Conservation (phyloP, 2,329 filamentous ascomycete species). For the Escovopsis sp. region DNA sequence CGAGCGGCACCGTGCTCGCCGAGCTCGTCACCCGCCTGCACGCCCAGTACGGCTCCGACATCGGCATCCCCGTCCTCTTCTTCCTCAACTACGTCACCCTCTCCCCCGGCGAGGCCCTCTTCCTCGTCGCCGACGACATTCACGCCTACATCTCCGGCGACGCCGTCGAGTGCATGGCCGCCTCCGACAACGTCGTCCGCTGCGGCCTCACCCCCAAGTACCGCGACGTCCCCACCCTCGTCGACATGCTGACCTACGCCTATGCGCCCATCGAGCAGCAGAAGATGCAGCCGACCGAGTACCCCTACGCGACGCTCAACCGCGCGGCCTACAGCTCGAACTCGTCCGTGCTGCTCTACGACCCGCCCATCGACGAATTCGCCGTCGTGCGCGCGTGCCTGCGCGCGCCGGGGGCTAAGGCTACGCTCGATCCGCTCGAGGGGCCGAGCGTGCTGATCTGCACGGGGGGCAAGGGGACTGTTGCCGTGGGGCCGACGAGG, state of each 20-base stretch:
- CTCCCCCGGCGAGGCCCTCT: constrained; percentile 81
- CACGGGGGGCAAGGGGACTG: constrained; percentile 66
- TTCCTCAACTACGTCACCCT: constrained; percentile 93
- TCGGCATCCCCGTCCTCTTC: constrained; percentile 89
- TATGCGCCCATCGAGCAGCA: constrained; percentile 91
- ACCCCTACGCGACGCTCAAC: constrained; percentile 74
- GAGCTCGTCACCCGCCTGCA: constrained; percentile 66
- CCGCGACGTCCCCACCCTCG: constrained; percentile 84
- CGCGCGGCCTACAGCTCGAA: constrained; percentile 64
- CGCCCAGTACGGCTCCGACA: constrained; percentile 72
- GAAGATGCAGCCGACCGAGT: constrained; percentile 77
- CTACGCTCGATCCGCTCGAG: constrained; percentile 71
- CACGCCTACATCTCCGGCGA: constrained; percentile 89
- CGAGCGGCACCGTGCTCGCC: constrained; percentile 53
- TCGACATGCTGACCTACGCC: constrained; percentile 84
- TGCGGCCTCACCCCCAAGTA: constrained; percentile 97
- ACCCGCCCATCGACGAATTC: constrained; percentile 95
- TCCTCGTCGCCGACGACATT: constrained; percentile 91
- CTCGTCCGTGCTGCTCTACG: constrained; percentile 62
- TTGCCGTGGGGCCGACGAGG: constrained; percentile 69
- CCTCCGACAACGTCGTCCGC: constrained; percentile 95
- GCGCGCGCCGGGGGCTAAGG: constrained; percentile 57
- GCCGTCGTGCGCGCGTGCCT: constrained; percentile 71
- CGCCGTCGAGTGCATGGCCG: constrained; percentile 98
- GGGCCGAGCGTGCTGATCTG: constrained; percentile 91